phyloP scores from a whole-genome alignment of 2,329 filamentous ascomycete species.

The Claviceps cyperi region DNA sequence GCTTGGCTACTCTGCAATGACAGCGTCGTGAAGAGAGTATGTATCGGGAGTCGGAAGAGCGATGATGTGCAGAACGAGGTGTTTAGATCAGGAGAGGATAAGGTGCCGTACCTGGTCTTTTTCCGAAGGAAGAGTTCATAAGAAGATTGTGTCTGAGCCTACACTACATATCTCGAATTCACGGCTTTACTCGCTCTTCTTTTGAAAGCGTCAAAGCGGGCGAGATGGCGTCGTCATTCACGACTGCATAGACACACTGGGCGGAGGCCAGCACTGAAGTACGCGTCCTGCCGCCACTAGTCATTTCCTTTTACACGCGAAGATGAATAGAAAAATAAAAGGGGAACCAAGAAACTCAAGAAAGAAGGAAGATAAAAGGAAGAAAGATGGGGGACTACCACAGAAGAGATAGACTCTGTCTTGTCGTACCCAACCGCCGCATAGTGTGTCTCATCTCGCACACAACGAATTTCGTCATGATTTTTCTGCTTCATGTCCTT shows the following conservation, averaged over 20 bases:
- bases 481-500: too few relatives aligned
- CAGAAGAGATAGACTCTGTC: neutral
- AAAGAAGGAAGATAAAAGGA: neutral
- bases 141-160: neutral
- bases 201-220: too few relatives aligned
- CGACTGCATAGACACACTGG: too few relatives aligned
- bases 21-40: conserved; percentile 23
- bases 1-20: conserved; percentile 39
- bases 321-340: neutral
- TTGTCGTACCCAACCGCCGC: too few relatives aligned
- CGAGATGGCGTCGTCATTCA: too few relatives aligned
- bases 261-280: too few relatives aligned
- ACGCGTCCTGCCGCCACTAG: too few relatives aligned
- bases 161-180: neutral
- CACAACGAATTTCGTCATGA: too few relatives aligned
- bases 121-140: conserved; percentile 24
- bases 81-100: conserved; percentile 22
- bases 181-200: too few relatives aligned
- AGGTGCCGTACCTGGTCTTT: conserved; percentile 34
- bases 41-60: conserved; percentile 22
- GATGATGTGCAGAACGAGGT: conserved; percentile 23
- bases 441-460: too few relatives aligned
- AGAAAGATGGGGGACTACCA: neutral
- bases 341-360: neutral
- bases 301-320: too few relatives aligned